Conservation (phyloP, 2,329 filamentous ascomycete species). For the Thielaviopsis punctulata region DNA sequence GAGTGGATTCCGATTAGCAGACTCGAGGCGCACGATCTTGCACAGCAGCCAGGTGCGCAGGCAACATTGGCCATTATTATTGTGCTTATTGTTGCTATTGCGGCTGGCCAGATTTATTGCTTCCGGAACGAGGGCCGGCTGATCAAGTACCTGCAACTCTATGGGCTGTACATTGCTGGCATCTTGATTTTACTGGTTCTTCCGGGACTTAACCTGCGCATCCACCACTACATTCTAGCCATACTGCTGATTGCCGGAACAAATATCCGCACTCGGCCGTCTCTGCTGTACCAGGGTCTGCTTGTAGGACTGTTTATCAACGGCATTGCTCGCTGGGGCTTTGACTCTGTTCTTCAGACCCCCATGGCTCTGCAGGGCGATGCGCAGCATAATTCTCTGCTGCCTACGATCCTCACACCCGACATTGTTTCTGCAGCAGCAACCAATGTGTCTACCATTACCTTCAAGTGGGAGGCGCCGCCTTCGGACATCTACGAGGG, state of each 20-base stretch:
- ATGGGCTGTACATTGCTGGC: slow-evolving; percentile 47
- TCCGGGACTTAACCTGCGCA: slow-evolving; percentile 64
- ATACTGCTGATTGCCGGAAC: slow-evolving; percentile 79
- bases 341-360: slow-evolving; percentile 76
- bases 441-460: slow-evolving; percentile 41
- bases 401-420: slow-evolving; percentile 36
- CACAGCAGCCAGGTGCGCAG: slow-evolving; percentile 76
- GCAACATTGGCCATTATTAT: slow-evolving; percentile 67
- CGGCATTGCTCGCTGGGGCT: slow-evolving; percentile 86
- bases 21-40: slow-evolving; percentile 76
- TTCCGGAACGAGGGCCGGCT: slow-evolving; percentile 75
- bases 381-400: slow-evolving; percentile 41
- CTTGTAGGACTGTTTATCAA: slow-evolving; percentile 86
- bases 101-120: slow-evolving; percentile 62
- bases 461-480: slow-evolving; percentile 36
- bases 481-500: slow-evolving; percentile 44
- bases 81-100: slow-evolving; percentile 48
- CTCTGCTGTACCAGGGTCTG: slow-evolving; percentile 74
- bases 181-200: slow-evolving; percentile 55
- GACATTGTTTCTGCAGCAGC: slow-evolving; percentile 19
- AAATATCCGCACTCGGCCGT: slow-evolving; percentile 69
- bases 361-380: slow-evolving; percentile 54
- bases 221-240: slow-evolving; percentile 89
- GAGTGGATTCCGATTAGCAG: slow-evolving; percentile 85
- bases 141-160: slow-evolving; percentile 59